Evolutionary conservation across 768 basidiomycete genomes (phyloP), one percentile per base, ranked within the genome.

Genomic region (Termitomyces titanicus): DNA sequence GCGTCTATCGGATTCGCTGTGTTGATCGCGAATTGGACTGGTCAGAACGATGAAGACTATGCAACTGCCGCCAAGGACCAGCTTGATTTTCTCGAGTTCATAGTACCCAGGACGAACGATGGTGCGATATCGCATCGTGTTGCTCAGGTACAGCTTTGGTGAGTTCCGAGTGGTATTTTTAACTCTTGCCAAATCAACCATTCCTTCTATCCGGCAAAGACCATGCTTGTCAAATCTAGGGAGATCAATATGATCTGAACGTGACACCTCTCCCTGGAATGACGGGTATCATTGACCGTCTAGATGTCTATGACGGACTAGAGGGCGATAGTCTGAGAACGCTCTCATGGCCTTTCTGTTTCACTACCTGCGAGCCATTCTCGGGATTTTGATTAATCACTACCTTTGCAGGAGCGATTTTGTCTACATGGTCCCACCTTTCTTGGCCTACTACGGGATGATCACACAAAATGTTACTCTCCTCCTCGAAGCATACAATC

Each of bases 361-460:
- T n/a, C n/a, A n/a, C n/a, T n/a, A n/a, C n/a, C n/a, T n/a, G n/a
- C n/a, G n/a, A n/a, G n/a, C n/a, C n/a, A 5, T 27, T 17, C 15
- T 22, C n/a, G 11, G 3, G 25, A 13, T 25, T 15, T 45, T 43
- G 37, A 13, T 49, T 40, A 45, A 29, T 22, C 17, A 9, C 15
- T 15, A 17, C 29, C 5, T 53, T 53, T 48, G 1, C 49, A 90
- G 89, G 89, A 82, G 82, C 50, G 91, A 93, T 66, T 92, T 78
- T 50, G 78, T 89, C 12, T 92, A 86, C 66, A 92, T 92, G 92
- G 87, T 86, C 0, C 92, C 92, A 1, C 89, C 91, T 0, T 95
- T 93, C 67, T 70, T 94, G 10, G 90, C 92, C 0, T 93, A 92
- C 68, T 92, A 92, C 66, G 94, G 89, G 37, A 81, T 82, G 40